These are phyloP conservation scores for Pezizomycotina sp. DNA, from an alignment of 2,329 filamentous ascomycete genomes.

Conservation along the genomic window DNA sequence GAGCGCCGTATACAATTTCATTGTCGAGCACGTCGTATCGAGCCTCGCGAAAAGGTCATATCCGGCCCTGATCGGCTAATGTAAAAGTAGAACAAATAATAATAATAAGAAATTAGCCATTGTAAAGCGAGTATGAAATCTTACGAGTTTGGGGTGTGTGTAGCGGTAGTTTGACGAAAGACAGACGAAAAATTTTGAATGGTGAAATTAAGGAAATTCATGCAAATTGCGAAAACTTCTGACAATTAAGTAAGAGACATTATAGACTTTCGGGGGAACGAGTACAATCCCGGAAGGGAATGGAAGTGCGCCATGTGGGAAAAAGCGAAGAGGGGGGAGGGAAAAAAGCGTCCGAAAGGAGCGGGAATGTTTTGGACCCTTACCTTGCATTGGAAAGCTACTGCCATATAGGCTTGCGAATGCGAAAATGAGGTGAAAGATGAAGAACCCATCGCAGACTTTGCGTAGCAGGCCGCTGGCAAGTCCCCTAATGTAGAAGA, in stretches of 20 bases:
- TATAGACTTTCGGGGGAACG: too few relatives aligned
- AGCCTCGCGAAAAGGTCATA: slow-evolving; percentile 11
- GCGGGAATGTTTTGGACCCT: too few relatives aligned
- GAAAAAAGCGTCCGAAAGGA: too few relatives aligned
- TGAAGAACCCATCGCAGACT: slow-evolving; percentile 10
- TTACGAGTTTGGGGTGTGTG: too few relatives aligned
- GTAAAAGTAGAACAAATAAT: not conserved
- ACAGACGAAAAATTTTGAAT: too few relatives aligned
- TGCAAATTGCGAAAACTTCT: too few relatives aligned
- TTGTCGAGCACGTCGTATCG: slow-evolving; percentile 4
- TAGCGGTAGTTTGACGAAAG: too few relatives aligned
- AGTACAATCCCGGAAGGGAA: too few relatives aligned
- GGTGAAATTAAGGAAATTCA: too few relatives aligned
- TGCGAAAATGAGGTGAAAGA: slow-evolving; percentile 8
- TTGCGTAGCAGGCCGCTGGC: slow-evolving; percentile 7
- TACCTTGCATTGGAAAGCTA: slow-evolving; percentile 17
- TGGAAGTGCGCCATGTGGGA: too few relatives aligned
- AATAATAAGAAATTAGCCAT: not conserved
- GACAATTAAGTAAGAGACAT: too few relatives aligned
- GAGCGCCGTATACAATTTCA: slow-evolving; percentile 11
- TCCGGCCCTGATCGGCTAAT: slow-evolving; percentile 6
- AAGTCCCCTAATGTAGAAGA: slow-evolving; percentile 9
- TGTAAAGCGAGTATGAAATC: not conserved
- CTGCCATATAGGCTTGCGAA: slow-evolving; percentile 8
- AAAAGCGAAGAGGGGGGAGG: too few relatives aligned